Evolutionary conservation across 257 asterid species (phyloP).

Genomic region (Plectranthus barbatus): DNA sequence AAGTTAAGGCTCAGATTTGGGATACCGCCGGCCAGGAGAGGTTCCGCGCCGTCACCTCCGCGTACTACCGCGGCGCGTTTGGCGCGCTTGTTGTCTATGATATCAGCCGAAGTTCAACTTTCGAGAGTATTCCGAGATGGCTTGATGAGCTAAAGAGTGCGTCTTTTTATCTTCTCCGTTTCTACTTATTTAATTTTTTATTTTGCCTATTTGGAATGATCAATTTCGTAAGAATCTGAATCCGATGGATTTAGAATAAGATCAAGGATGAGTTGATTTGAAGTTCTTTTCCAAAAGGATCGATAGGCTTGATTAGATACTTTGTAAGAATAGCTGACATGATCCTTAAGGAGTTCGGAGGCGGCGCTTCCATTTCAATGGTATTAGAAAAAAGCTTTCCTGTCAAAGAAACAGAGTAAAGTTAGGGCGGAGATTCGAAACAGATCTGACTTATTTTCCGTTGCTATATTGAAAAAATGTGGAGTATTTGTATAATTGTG

Average conservation of each 20-base stretch:
- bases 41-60: conserved; percentile 76
- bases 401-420: not conserved
- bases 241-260: not conserved
- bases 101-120: conserved; percentile 45
- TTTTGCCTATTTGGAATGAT: not conserved
- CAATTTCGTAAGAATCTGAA: not conserved
- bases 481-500: too few species aligned
- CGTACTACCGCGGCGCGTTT: conserved; percentile 72
- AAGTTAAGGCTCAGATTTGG: conserved; percentile 82
- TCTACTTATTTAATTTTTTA: not conserved
- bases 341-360: not conserved
- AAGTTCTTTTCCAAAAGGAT: not conserved
- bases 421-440: not conserved
- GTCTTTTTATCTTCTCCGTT: not conserved
- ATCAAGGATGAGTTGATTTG: not conserved
- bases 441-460: conserved; percentile 16
- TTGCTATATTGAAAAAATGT: not conserved
- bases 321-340: not conserved
- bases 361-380: conserved; percentile 6
- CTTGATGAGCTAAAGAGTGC: conserved; percentile 61
- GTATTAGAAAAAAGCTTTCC: not conserved
- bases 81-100: conserved; percentile 70
- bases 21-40: conserved; percentile 78
- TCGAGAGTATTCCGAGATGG: conserved; percentile 73
- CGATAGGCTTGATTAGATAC: not conserved